phyloP scores from a whole-genome alignment of 2,329 filamentous ascomycete genomes.

The Aureobasidium sp. region DNA sequence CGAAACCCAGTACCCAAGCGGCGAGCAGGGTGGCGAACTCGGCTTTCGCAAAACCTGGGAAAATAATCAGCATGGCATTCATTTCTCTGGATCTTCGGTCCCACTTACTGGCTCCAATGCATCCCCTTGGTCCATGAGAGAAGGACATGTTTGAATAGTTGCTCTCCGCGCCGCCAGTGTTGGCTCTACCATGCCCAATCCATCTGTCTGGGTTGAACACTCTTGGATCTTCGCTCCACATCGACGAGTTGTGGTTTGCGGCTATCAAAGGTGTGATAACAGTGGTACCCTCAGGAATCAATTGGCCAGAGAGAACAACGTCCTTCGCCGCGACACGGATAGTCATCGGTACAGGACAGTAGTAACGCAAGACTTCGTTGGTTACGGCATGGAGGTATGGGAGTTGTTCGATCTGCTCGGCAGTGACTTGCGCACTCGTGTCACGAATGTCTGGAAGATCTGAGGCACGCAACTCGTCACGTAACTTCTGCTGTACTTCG shows the following conservation, averaged over 20 bases:
- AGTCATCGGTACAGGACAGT: conserved; percentile 18
- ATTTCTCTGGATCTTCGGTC: no score
- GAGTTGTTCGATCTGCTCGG: conserved; percentile 34
- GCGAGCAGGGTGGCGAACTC: conserved; percentile 23
- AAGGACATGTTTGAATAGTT: conserved; percentile 37
- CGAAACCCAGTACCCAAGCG: conserved; percentile 20
- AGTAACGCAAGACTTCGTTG: conserved; percentile 27
- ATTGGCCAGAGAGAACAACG: conserved; percentile 22
- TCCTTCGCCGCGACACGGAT: conserved; percentile 16
- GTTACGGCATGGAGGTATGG: conserved; percentile 40
- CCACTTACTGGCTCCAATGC: conserved; percentile 22
- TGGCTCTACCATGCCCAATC: conserved; percentile 32
- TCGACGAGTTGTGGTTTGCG: conserved; percentile 33
- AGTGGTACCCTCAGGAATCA: conserved; percentile 33
- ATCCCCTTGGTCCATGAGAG: conserved; percentile 30
- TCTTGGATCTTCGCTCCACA: conserved; percentile 37
- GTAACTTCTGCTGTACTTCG: conserved; percentile 57
- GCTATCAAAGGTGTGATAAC: conserved; percentile 34
- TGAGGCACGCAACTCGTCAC: conserved; percentile 54
- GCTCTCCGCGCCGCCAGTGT: conserved; percentile 30
- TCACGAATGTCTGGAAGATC: conserved; percentile 31
- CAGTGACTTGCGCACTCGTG: conserved; percentile 33
- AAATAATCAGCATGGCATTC: background rate
- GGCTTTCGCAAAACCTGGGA: conserved; percentile 19
- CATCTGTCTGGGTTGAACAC: conserved; percentile 38